Percentiles rank a stretch among this genome's conserved stretches.
Evolutionary conservation across 768 basidiomycete species (phyloP).

Genomic region (Exsudoporus frostii): DNA sequence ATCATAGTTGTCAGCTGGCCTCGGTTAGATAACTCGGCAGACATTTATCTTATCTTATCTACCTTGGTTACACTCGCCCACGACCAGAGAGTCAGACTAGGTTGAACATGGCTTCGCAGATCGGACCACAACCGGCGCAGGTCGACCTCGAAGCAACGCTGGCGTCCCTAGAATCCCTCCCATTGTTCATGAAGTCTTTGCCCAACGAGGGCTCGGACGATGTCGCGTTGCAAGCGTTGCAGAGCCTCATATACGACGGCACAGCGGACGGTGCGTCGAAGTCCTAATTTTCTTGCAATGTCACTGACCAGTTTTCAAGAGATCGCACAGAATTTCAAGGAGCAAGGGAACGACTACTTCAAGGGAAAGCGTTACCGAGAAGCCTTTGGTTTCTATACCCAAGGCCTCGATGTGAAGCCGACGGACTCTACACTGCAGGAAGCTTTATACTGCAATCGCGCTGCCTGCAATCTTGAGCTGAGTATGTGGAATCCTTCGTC

Average conservation of each 20-base stretch:
- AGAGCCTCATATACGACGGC: slow-evolving; percentile 84
- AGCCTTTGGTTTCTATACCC: slow-evolving; percentile 85
- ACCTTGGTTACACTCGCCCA: background rate
- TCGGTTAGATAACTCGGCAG: slow-evolving; percentile 8
- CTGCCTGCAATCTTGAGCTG: slow-evolving; percentile 89
- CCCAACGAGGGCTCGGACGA: slow-evolving; percentile 66
- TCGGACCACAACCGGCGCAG: slow-evolving; percentile 24
- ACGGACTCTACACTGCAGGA: slow-evolving; percentile 55
- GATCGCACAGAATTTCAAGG: slow-evolving; percentile 88
- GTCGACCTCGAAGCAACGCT: slow-evolving; percentile 36
- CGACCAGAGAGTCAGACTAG: background rate
- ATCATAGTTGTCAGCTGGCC: background rate
- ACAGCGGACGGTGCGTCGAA: slow-evolving; percentile 82
- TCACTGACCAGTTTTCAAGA: slow-evolving; percentile 45
- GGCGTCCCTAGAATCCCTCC: slow-evolving; percentile 57
- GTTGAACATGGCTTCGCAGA: slow-evolving; percentile 18
- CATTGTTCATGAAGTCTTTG: slow-evolving; percentile 90
- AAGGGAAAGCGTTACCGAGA: slow-evolving; percentile 83
- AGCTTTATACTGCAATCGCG: slow-evolving; percentile 81
- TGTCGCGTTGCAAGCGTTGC: slow-evolving; percentile 72
- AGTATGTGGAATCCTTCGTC: slow-evolving; percentile 42
- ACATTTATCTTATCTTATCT: slow-evolving; percentile 21
- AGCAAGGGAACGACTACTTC: slow-evolving; percentile 95
- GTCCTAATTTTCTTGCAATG: background rate
- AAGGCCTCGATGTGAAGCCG: slow-evolving; percentile 84